A percentile compares a stretch with the other conserved stretches of the same genome.
These are phyloP conservation scores for Trifolium dubium DNA, from an alignment of 306 rosid species.

Conservation along the genomic window DNA sequence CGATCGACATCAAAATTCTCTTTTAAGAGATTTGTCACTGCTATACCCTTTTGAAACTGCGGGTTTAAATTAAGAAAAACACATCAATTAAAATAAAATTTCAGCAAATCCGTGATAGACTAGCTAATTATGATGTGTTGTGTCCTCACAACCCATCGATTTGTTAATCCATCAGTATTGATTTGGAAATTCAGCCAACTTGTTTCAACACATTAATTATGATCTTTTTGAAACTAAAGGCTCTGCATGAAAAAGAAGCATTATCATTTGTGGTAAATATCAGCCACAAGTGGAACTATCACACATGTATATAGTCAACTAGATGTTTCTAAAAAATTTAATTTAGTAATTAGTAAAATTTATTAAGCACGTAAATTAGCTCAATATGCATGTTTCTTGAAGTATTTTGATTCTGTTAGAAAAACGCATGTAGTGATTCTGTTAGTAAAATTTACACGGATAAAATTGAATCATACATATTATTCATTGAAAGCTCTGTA, in stretches of 20 bases:
- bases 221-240: not conserved
- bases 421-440: no score
- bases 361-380: no score
- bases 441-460: no score
- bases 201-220: constrained; percentile 20
- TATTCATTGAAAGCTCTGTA: not conserved
- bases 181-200: constrained; percentile 7
- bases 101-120: not conserved
- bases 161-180: constrained; percentile 30
- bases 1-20: no score
- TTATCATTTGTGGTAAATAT: not conserved
- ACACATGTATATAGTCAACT: not conserved
- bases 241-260: constrained; percentile 1
- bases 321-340: not conserved
- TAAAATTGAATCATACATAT: not conserved
- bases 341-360: no score
- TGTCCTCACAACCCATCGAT: constrained; percentile 1
- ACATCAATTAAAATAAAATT: not conserved
- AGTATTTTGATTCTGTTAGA: no score
- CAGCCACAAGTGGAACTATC: not conserved
- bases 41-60: no score
- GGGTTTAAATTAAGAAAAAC: not conserved
- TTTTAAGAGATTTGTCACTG: no score
- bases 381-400: no score
- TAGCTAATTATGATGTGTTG: no score